Conservation (phyloP, 768 basidiomycete genomes). For the Leccinum truebloodii region DNA sequence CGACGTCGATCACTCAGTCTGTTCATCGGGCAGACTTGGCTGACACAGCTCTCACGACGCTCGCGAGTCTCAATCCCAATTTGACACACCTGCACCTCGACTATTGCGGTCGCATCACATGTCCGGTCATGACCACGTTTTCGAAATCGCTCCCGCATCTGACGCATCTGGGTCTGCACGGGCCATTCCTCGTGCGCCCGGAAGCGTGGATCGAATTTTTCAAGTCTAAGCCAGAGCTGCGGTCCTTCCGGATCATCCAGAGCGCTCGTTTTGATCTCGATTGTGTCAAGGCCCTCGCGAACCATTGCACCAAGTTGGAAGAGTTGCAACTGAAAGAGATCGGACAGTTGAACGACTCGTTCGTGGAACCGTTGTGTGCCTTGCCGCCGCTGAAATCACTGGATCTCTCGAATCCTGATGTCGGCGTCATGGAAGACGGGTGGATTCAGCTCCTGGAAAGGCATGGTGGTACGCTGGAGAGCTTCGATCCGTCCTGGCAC, state of each 20-base stretch:
- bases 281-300: conserved; percentile 60
- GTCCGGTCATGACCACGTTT: conserved; percentile 59
- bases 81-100: conserved; percentile 78
- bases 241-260: conserved; percentile 78
- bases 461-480: conserved; percentile 55
- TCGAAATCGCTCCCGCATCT: conserved; percentile 64
- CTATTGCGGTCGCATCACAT: conserved; percentile 81
- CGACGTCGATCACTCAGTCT: not conserved
- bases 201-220: conserved; percentile 79
- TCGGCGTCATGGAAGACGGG: conserved; percentile 56
- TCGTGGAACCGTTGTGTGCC: conserved; percentile 50
- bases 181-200: conserved; percentile 80
- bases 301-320: conserved; percentile 51
- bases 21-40: conserved; percentile 55
- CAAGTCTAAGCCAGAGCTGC: conserved; percentile 57
- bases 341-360: conserved; percentile 66
- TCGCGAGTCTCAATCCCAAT: conserved; percentile 83
- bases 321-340: conserved; percentile 80
- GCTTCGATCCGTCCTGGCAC: conserved; percentile 76
- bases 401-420: conserved; percentile 66
- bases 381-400: conserved; percentile 49
- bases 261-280: conserved; percentile 82
- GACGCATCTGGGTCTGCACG: conserved; percentile 74
- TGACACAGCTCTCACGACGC: conserved; percentile 63
- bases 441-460: conserved; percentile 54